These are phyloP conservation scores for Lactarius indigo DNA, from an alignment of 768 basidiomycete species.

Conservation along the genomic window DNA sequence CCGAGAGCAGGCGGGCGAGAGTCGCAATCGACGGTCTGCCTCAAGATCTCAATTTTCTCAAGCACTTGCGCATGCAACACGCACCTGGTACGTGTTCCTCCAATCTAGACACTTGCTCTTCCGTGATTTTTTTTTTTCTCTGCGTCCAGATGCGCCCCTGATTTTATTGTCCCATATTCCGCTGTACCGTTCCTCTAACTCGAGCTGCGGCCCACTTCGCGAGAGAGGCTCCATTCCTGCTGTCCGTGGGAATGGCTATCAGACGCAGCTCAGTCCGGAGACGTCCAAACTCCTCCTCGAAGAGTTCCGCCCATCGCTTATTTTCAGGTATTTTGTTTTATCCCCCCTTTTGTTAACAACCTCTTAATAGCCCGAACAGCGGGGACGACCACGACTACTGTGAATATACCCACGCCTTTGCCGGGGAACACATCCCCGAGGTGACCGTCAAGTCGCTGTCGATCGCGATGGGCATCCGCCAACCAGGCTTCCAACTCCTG, in stretches of 20 bases:
- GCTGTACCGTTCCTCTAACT: slow-evolving; percentile 65
- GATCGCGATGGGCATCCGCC: slow-evolving; percentile 81
- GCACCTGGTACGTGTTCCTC: not conserved
- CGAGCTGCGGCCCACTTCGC: slow-evolving; percentile 71
- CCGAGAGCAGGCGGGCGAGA: slow-evolving; percentile 40
- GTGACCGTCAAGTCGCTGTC: slow-evolving; percentile 88
- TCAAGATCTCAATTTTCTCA: slow-evolving; percentile 15
- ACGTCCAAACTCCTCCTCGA: slow-evolving; percentile 66
- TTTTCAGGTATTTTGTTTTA: slow-evolving; percentile 62
- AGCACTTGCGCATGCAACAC: slow-evolving; percentile 1
- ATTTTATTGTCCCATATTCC: slow-evolving; percentile 76
- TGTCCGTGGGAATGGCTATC: slow-evolving; percentile 76
- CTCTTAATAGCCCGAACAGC: slow-evolving; percentile 36
- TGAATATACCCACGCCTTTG: slow-evolving; percentile 56
- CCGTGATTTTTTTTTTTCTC: not conserved
- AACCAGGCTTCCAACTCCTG: slow-evolving; percentile 87
- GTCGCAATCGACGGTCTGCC: slow-evolving; percentile 46
- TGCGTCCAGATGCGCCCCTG: slow-evolving; percentile 9
- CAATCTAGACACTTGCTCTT: not conserved
- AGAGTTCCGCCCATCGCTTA: slow-evolving; percentile 55
- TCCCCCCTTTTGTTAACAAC: not conserved
- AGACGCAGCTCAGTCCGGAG: slow-evolving; percentile 72
- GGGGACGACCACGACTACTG: slow-evolving; percentile 98
- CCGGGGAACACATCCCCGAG: slow-evolving; percentile 50
- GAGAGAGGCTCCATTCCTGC: slow-evolving; percentile 72